These are phyloP conservation scores for Ascosphaera pollenicola DNA, from an alignment of 2,329 filamentous ascomycete species.

Conservation along the genomic window DNA sequence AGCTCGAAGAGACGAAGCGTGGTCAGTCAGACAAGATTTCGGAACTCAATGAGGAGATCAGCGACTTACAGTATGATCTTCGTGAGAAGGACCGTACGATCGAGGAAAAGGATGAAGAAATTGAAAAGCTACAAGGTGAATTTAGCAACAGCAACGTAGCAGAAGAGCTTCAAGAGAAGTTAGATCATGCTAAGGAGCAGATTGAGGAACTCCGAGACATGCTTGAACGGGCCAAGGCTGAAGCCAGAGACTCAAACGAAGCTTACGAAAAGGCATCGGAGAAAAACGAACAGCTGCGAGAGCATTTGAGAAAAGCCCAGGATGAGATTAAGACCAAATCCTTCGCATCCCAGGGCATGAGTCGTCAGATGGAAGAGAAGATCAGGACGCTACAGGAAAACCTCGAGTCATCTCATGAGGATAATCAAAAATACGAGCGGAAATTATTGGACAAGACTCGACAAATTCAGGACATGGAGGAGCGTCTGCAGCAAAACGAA, in stretches of 20 bases:
- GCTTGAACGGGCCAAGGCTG: conserved; percentile 16
- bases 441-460: conserved; percentile 22
- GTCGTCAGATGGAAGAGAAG: conserved; percentile 54
- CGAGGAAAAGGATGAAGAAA: conserved; percentile 51
- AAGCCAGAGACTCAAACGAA: conserved; percentile 22
- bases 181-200: conserved; percentile 23
- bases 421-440: too few species aligned
- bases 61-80: conserved; percentile 52
- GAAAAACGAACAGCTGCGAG: conserved; percentile 26
- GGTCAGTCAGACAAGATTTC: conserved; percentile 36
- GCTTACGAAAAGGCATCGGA: conserved; percentile 27
- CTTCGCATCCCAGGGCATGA: conserved; percentile 50
- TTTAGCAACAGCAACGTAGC: conserved; percentile 19
- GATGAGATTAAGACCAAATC: conserved; percentile 65
- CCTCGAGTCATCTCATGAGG: too few species aligned
- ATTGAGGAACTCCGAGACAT: conserved; percentile 22
- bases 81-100: conserved; percentile 54
- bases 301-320: conserved; percentile 39
- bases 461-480: conserved; percentile 20
- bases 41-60: conserved; percentile 49
- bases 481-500: conserved; percentile 29
- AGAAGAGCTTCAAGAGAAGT: conserved; percentile 28
- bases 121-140: conserved; percentile 40
- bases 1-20: conserved; percentile 34
- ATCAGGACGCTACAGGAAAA: conserved; percentile 24